Base-by-base conservation (phyloP, 208 protist species). In the Acanthamoeba lenticulata region DNA sequence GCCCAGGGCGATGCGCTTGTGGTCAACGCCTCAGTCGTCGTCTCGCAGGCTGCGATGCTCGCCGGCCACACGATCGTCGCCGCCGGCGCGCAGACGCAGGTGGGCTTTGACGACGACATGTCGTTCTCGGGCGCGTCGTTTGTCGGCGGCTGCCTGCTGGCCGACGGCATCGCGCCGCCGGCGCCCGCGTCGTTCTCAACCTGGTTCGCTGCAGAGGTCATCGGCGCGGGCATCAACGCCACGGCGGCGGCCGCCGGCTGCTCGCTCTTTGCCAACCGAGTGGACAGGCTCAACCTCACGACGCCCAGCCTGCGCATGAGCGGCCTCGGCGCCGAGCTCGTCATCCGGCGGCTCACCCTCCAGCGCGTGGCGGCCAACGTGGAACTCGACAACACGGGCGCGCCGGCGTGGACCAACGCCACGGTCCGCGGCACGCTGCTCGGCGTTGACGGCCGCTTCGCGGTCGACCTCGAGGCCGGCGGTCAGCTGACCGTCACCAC, bases 21-120 rank as follows among this genome's bases (percentile, higher is more conserved):
- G n/a, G 34, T 60, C 79, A 88, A 88, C 47, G 79, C 79, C 79
- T 60, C 79, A 44, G 9, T 88, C 44, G 24, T 17, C n/a, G 19
- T 88, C 32, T 5, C 44, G 24, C n/a, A 7, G 7, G 27, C 9
- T 15, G 79, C 79, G 17, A 40, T 88, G 15, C 29, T 88, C 17
- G 79, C 42, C 79, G 60, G 60, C 24, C 47, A 44, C 34, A 88
- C 79, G 24, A 57, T 88, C 27, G 45, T 88, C 7, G 45, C 79
- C 44, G 29, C n/a, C 27, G 79, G 79, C 24, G 44, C 27, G 6
- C 79, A n/a, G 21, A 11, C 45, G 13, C 79, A 60, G 13, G 17
- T 40, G 27, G 9, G 1, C 40, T 7, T 88, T 11, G 45, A 6
- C 44, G 44, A 27, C 44, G 52, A 17, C 29, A 13, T 11, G 27